Evolutionary conservation across 2,329 filamentous ascomycete species (phyloP).

Genomic region (Paecilomyces formosus): DNA sequence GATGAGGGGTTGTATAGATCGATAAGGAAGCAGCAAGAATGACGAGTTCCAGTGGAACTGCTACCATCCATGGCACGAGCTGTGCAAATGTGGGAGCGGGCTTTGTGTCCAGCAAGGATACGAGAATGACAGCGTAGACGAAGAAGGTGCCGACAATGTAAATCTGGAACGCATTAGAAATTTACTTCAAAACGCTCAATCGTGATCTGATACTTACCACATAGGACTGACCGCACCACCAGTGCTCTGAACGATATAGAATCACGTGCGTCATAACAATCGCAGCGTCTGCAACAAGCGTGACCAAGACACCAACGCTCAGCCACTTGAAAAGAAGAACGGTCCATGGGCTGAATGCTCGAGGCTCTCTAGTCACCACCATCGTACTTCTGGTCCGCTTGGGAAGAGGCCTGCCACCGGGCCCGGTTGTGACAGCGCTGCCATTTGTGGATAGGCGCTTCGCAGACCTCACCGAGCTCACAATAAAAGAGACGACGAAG

Average conservation of each 20-base stretch:
- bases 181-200: not conserved
- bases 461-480: slow-evolving; percentile 51
- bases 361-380: slow-evolving; percentile 41
- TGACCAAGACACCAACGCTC: slow-evolving; percentile 61
- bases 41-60: slow-evolving; percentile 63
- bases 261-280: slow-evolving; percentile 71
- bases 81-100: slow-evolving; percentile 76
- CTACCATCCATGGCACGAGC: slow-evolving; percentile 69
- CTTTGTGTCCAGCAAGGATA: slow-evolving; percentile 77
- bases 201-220: slow-evolving; percentile 51
- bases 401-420: slow-evolving; percentile 80
- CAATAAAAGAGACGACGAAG: slow-evolving; percentile 56
- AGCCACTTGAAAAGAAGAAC: slow-evolving; percentile 71
- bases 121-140: slow-evolving; percentile 75
- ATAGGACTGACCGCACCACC: slow-evolving; percentile 75
- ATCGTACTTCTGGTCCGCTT: slow-evolving; percentile 49
- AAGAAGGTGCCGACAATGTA: slow-evolving; percentile 81
- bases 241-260: slow-evolving; percentile 54
- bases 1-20: slow-evolving; percentile 61
- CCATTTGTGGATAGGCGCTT: slow-evolving; percentile 40
- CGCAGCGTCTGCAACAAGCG: slow-evolving; percentile 67
- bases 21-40: slow-evolving; percentile 63
- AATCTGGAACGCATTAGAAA: slow-evolving; percentile 49
- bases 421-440: slow-evolving; percentile 56
- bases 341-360: slow-evolving; percentile 57